These are phyloP conservation scores for Penicillium lividum DNA, from an alignment of 495 filamentous ascomycete genomes.

Conservation along the genomic window DNA sequence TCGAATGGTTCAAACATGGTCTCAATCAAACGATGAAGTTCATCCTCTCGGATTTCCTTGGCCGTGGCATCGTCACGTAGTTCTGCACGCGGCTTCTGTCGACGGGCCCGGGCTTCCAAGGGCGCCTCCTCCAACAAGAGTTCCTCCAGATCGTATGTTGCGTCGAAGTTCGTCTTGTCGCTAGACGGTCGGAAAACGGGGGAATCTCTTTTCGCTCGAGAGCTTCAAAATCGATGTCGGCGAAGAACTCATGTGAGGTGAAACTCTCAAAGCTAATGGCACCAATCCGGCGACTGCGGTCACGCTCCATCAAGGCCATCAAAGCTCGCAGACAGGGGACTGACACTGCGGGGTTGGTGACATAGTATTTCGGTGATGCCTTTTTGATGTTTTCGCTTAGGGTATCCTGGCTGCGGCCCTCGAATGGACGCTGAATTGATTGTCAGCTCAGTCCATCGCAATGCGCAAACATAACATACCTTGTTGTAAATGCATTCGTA, in stretches of 20 bases:
- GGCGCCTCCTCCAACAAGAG: slow-evolving; percentile 92
- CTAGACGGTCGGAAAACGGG: slow-evolving; percentile 88
- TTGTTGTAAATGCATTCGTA: slow-evolving; percentile 99
- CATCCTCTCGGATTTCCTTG: slow-evolving; percentile 92
- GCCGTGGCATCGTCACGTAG: slow-evolving; percentile 93
- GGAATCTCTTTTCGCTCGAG: slow-evolving; percentile 87
- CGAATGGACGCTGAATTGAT: slow-evolving; percentile 73
- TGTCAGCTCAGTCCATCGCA: slow-evolving; percentile 26
- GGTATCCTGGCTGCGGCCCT: slow-evolving; percentile 78
- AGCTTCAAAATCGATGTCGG: slow-evolving; percentile 78
- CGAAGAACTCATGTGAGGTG: slow-evolving; percentile 85
- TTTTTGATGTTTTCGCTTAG: slow-evolving; percentile 80
- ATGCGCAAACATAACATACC: slow-evolving; percentile 50
- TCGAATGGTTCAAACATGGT: slow-evolving; percentile 94
- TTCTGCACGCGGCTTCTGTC: slow-evolving; percentile 89
- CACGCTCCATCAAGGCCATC: slow-evolving; percentile 74
- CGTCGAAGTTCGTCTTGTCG: slow-evolving; percentile 99
- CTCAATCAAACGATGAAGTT: slow-evolving; percentile 92
- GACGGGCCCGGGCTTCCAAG: slow-evolving; percentile 84
- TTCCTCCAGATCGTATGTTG: slow-evolving; percentile 96
- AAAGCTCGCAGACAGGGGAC: slow-evolving; percentile 85
- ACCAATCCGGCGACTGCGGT: slow-evolving; percentile 79
- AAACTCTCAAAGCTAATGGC: slow-evolving; percentile 76
- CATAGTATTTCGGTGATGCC: slow-evolving; percentile 80
- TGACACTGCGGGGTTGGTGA: slow-evolving; percentile 86